phyloP scores from a whole-genome alignment of 495 filamentous ascomycete species.

The Haplographium delicatum region DNA sequence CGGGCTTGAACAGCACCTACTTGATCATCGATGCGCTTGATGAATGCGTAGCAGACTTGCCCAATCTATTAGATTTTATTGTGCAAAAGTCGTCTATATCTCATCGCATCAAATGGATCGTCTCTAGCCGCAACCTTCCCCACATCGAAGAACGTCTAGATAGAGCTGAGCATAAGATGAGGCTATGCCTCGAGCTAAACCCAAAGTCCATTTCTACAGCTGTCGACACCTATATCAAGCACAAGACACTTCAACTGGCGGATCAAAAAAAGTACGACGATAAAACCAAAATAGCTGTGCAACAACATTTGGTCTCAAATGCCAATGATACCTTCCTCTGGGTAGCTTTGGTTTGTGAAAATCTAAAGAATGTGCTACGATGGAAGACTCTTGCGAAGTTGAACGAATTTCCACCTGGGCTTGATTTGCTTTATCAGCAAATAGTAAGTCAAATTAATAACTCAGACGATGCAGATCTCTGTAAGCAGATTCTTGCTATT shows the following conservation, averaged over 20 bases:
- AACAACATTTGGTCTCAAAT: constrained; percentile 6
- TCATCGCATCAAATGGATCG: constrained; percentile 17
- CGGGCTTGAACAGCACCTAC: constrained; percentile 18
- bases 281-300: not conserved
- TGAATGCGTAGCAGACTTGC: constrained; percentile 33
- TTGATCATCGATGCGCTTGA: constrained; percentile 46
- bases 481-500: constrained; percentile 19
- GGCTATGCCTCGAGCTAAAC: constrained; percentile 29
- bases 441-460: constrained; percentile 28
- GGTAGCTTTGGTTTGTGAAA: constrained; percentile 26
- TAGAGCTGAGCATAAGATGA: constrained; percentile 1
- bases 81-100: constrained; percentile 1
- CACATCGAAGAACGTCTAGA: constrained; percentile 11
- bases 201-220: constrained; percentile 12
- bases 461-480: constrained; percentile 25
- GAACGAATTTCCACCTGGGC: constrained; percentile 27
- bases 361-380: constrained; percentile 12
- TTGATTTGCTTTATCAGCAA: constrained; percentile 28
- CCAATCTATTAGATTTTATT: constrained; percentile 16
- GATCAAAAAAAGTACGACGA: constrained; percentile 1
- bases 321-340: constrained; percentile 18
- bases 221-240: constrained; percentile 12
- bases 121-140: constrained; percentile 18
- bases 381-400: constrained; percentile 10
- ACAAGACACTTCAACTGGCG: not conserved